phyloP scores from a whole-genome alignment of 192 early-diverging fungal genomes.

The Coemansia brasiliensis region DNA sequence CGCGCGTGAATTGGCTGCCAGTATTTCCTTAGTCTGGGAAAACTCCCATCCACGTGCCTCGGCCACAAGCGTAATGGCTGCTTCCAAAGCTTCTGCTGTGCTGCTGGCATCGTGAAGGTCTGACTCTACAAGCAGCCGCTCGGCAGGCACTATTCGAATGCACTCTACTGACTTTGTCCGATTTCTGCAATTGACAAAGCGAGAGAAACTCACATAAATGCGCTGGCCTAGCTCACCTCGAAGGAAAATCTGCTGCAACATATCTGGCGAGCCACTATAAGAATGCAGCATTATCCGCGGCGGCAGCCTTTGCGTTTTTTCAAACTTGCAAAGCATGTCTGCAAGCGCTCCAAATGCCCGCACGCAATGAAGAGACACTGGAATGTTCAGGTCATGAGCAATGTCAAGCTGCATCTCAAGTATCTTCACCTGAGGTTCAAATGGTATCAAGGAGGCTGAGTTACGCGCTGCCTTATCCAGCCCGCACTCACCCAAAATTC shows the following conservation, averaged over 20 bases:
- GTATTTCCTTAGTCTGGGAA: constrained; percentile 10
- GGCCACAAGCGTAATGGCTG: constrained; percentile 23
- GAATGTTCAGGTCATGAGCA: constrained; percentile 62
- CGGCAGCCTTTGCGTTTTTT: constrained; percentile 42
- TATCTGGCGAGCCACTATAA: constrained; percentile 77
- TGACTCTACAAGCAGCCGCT: constrained; percentile 79
- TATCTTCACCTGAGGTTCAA: constrained; percentile 43
- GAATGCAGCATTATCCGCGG: constrained; percentile 84
- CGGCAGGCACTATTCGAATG: constrained; percentile 71
- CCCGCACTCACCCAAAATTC: constrained; percentile 51
- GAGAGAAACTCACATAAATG: constrained; percentile 80
- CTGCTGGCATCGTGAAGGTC: constrained; percentile 61
- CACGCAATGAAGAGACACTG: constrained; percentile 79
- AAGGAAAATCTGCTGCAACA: constrained; percentile 52
- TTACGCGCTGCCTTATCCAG: constrained; percentile 49
- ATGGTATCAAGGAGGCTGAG: constrained; percentile 26
- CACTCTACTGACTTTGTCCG: constrained; percentile 51
- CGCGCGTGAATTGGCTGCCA: constrained; percentile 26
- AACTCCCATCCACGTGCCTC: constrained; percentile 35
- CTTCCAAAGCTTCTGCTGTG: constrained; percentile 21
- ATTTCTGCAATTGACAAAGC: constrained; percentile 69
- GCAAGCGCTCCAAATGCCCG: constrained; percentile 67
- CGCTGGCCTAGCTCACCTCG: constrained; percentile 36
- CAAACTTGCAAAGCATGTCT: constrained; percentile 37
- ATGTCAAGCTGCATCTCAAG: constrained; percentile 70